Conservation (phyloP, 2,329 filamentous ascomycete genomes). For the Pseudohalonectria lignicola region DNA sequence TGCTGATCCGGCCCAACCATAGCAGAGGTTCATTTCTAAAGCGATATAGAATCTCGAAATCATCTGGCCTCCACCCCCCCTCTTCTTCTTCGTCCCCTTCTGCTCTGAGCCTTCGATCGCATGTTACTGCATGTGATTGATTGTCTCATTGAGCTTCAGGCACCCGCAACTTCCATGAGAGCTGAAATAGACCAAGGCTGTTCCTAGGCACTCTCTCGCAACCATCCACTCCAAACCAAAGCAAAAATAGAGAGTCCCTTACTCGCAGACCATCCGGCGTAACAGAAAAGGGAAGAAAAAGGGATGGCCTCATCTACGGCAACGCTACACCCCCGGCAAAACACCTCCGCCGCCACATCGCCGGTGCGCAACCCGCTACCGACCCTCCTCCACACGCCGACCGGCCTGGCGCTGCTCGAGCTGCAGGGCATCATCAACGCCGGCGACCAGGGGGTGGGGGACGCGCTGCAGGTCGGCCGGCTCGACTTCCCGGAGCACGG, state of each 20-base stretch:
- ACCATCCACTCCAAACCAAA: neutral
- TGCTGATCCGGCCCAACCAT: too few relatives aligned
- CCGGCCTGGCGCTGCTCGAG: slow-evolving; percentile 81
- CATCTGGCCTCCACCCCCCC: too few relatives aligned
- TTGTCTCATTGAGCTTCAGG: too few relatives aligned
- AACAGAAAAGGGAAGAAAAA: slow-evolving; percentile 11
- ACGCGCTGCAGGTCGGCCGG: slow-evolving; percentile 26
- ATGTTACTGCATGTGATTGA: too few relatives aligned
- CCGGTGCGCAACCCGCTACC: slow-evolving; percentile 52
- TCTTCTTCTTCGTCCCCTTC: too few relatives aligned
- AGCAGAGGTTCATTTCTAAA: too few relatives aligned
- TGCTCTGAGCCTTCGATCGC: too few relatives aligned
- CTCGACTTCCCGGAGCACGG: slow-evolving; percentile 46
- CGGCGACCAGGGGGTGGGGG: slow-evolving; percentile 18
- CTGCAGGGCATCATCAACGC: slow-evolving; percentile 87
- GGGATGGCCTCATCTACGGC: too few relatives aligned
- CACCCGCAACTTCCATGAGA: too few relatives aligned
- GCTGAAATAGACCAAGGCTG: too few relatives aligned
- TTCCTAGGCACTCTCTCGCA: too few relatives aligned
- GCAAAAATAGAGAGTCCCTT: neutral
- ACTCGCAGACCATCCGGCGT: neutral
- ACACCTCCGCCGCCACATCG: slow-evolving; percentile 7
- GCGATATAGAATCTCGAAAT: too few relatives aligned
- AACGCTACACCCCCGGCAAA: slow-evolving; percentile 26
- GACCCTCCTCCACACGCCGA: slow-evolving; percentile 74